Evolutionary conservation across 2,329 filamentous ascomycete species (phyloP).

Genomic region (Alternaria sp.): DNA sequence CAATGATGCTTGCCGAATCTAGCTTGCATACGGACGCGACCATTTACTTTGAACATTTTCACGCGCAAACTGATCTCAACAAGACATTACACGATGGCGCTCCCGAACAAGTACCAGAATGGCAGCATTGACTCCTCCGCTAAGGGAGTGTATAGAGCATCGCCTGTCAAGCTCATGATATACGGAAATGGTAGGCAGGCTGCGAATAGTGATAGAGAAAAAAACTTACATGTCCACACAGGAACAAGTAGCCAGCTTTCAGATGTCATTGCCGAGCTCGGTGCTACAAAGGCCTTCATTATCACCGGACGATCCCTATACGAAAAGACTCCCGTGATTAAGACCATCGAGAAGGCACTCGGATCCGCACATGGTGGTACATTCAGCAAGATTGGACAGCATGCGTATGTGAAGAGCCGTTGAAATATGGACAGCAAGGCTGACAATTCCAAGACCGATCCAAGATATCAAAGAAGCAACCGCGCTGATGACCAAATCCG

Average conservation of each 20-base stretch:
- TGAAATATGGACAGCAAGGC: neutral
- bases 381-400: conserved; percentile 62
- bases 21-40: conserved; percentile 9
- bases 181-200: conserved; percentile 40
- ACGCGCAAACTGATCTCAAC: neutral
- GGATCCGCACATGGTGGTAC: conserved; percentile 59
- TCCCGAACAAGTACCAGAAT: conserved; percentile 44
- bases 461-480: conserved; percentile 46
- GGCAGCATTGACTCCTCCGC: conserved; percentile 41
- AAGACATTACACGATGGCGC: conserved; percentile 28
- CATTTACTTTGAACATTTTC: conserved; percentile 4
- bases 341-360: conserved; percentile 58
- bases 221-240: conserved; percentile 13
- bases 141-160: conserved; percentile 45
- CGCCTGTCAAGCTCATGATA: conserved; percentile 47
- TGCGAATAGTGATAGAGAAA: no score
- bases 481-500: conserved; percentile 43
- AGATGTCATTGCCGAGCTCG: conserved; percentile 41
- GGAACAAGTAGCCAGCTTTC: conserved; percentile 43
- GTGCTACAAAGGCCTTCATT: conserved; percentile 60
- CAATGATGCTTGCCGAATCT: conserved; percentile 9
- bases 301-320: conserved; percentile 62
- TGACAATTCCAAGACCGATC: conserved; percentile 38
- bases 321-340: conserved; percentile 61
- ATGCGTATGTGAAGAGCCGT: conserved; percentile 52